phyloP scores from a whole-genome alignment of 2,329 filamentous ascomycete genomes.

The Ophidiomyces ophidiicola region DNA sequence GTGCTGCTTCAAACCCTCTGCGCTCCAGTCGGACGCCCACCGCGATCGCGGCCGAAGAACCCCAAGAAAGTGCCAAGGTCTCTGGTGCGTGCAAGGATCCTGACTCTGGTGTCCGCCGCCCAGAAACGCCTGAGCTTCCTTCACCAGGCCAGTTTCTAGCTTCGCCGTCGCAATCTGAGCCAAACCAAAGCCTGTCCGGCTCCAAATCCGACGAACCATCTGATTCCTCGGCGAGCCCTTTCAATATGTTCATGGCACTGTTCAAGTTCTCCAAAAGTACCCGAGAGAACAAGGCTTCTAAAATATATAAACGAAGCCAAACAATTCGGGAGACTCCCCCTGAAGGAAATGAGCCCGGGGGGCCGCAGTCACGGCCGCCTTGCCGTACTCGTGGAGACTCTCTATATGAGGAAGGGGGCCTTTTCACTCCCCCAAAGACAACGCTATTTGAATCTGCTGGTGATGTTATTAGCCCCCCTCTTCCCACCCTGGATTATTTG shows the following conservation, averaged over 20 bases:
- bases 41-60: constrained; percentile 2
- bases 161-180: neutral
- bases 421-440: constrained; percentile 70
- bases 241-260: constrained; percentile 57
- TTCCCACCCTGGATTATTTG: constrained; percentile 70
- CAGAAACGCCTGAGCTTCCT: constrained; percentile 9
- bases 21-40: constrained; percentile 16
- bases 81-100: constrained; percentile 2
- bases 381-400: constrained; percentile 40
- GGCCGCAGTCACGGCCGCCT: neutral
- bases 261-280: constrained; percentile 48
- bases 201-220: constrained; percentile 10
- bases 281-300: constrained; percentile 37
- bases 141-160: constrained; percentile 17
- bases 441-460: constrained; percentile 92
- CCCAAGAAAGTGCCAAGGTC: constrained; percentile 5
- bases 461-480: constrained; percentile 78
- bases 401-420: constrained; percentile 35
- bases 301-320: constrained; percentile 66
- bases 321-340: constrained; percentile 41
- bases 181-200: neutral
- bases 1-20: constrained; percentile 45
- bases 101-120: constrained; percentile 4
- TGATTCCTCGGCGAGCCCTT: constrained; percentile 36
- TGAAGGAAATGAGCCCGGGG: neutral